Evolutionary conservation across 2,329 filamentous ascomycete genomes (phyloP).

Genomic region (Cladosporium sp.): DNA sequence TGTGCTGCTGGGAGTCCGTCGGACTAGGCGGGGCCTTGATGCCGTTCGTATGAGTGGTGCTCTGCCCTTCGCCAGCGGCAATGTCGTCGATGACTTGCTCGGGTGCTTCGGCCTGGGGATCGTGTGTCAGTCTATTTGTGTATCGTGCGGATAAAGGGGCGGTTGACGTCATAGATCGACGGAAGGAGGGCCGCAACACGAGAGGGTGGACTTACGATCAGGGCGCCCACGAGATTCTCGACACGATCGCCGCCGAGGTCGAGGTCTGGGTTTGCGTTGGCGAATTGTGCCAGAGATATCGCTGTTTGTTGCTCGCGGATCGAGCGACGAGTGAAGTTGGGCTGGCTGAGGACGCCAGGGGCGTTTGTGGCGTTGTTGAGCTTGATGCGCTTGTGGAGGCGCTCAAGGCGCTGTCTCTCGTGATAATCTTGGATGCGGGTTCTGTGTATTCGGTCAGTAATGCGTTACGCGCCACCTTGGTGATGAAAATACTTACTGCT

Average conservation of each 20-base stretch:
- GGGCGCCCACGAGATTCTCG: conserved; percentile 56
- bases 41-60: conserved; percentile 3
- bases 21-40: conserved; percentile 21
- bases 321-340: conserved; percentile 47
- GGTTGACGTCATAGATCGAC: conserved; percentile 18
- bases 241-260: conserved; percentile 49
- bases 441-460: conserved; percentile 22
- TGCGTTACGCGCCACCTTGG: neutral
- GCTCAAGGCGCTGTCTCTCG: neutral
- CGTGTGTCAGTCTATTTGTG: conserved; percentile 20
- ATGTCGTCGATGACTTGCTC: conserved; percentile 43
- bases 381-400: conserved; percentile 15
- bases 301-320: conserved; percentile 67
- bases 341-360: conserved; percentile 30
- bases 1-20: conserved; percentile 28
- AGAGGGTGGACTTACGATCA: conserved; percentile 58
- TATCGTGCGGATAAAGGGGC: neutral
- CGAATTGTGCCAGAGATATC: conserved; percentile 62
- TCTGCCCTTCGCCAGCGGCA: conserved; percentile 32
- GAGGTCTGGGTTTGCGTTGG: conserved; percentile 52
- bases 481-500: conserved; percentile 40
- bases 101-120: conserved; percentile 44
- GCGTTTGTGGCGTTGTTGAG: conserved; percentile 24
- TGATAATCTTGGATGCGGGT: conserved; percentile 26
- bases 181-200: conserved; percentile 24